These are phyloP conservation scores for Adansonia gregorii DNA, from an alignment of 441 rosid species.

Conservation along the genomic window DNA sequence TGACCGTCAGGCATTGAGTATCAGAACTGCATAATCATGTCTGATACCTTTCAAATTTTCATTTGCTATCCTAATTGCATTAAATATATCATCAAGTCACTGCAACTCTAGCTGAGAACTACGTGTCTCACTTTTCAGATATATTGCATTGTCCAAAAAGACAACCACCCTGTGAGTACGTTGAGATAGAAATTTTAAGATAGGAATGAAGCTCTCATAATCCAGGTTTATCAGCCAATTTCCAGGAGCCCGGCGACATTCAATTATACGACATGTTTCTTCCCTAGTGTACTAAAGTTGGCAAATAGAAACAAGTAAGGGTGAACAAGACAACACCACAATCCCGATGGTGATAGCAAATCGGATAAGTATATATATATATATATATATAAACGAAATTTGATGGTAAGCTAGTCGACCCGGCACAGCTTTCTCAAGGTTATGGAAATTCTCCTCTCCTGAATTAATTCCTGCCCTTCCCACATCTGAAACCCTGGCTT, in stretches of 20 bases:
- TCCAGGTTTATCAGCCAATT: not conserved
- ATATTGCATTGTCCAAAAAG: too few species aligned
- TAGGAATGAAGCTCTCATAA: not conserved
- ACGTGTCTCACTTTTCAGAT: too few species aligned
- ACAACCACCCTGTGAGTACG: too few species aligned
- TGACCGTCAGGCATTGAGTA: too few species aligned
- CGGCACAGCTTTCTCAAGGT: slow-evolving; percentile 69
- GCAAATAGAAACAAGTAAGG: slow-evolving; percentile 30
- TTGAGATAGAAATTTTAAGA: not conserved
- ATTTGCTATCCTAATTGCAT: too few species aligned
- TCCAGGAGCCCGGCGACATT: not conserved
- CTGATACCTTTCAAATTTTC: too few species aligned
- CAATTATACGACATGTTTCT: not conserved
- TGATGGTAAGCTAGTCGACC: slow-evolving; percentile 24
- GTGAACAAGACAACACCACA: not conserved
- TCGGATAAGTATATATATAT: too few species aligned
- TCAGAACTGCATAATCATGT: too few species aligned
- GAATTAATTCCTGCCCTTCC: slow-evolving; percentile 66
- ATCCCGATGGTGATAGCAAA: too few species aligned
- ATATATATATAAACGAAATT: too few species aligned
- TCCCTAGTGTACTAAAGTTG: slow-evolving; percentile 14
- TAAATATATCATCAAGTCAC: too few species aligned
- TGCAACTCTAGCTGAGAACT: too few species aligned
- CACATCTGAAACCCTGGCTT: slow-evolving; percentile 78
- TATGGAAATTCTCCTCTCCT: slow-evolving; percentile 70